These are phyloP conservation scores for Stagonosporopsis cucurbitacearum DNA, from an alignment of 2,329 filamentous ascomycete species.

Conservation along the genomic window DNA sequence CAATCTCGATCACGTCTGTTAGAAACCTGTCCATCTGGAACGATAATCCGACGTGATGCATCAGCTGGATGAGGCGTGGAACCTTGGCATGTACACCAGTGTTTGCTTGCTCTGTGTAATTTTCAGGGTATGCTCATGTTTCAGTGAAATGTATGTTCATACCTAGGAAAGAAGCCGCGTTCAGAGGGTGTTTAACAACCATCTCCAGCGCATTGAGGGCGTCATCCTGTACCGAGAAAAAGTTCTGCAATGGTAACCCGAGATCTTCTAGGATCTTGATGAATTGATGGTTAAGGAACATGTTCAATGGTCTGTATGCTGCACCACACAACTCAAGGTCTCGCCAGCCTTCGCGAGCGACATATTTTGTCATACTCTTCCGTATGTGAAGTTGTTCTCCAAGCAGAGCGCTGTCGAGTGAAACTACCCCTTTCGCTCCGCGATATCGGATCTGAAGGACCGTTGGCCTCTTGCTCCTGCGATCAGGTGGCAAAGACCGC, in stretches of 20 bases:
- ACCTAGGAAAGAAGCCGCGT: constrained; percentile 69
- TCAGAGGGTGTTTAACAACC: constrained; percentile 64
- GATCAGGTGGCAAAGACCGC: constrained; percentile 57
- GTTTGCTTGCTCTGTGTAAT: constrained; percentile 56
- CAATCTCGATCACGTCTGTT: constrained; percentile 71
- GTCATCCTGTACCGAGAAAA: constrained; percentile 68
- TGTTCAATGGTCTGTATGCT: constrained; percentile 68
- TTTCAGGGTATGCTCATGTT: background rate
- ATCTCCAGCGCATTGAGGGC: constrained; percentile 66
- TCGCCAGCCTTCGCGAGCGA: constrained; percentile 51
- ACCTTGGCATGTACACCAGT: constrained; percentile 68
- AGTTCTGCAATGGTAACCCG: constrained; percentile 63
- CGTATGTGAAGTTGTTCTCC: constrained; percentile 68
- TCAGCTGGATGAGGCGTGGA: constrained; percentile 65
- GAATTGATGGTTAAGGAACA: constrained; percentile 78
- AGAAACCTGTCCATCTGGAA: constrained; percentile 75
- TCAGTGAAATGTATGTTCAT: background rate
- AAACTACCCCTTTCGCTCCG: constrained; percentile 68
- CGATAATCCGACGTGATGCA: constrained; percentile 65
- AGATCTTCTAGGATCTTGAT: constrained; percentile 90
- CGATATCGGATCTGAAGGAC: constrained; percentile 71
- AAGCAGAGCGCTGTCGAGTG: constrained; percentile 66
- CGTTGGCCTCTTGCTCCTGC: constrained; percentile 53
- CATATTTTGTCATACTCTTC: constrained; percentile 81
- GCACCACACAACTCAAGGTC: constrained; percentile 76